Conservation (phyloP, 805 yeast species). For the Pichia manshurica region DNA sequence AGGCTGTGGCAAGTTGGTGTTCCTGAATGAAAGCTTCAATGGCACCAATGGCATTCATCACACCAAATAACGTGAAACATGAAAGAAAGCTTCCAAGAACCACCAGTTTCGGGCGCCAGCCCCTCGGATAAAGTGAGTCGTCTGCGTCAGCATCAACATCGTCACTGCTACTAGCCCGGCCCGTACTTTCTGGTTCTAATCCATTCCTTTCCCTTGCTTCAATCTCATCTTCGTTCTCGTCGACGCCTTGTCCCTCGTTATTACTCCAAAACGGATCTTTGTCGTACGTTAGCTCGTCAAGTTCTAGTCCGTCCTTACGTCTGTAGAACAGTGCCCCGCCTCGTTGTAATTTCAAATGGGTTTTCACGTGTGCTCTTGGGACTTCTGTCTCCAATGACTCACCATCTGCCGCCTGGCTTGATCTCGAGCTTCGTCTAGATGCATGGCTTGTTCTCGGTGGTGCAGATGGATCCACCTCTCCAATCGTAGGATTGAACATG, state of each 20-base stretch:
- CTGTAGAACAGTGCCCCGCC: background rate
- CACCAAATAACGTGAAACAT: slow-evolving; percentile 45
- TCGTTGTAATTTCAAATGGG: background rate
- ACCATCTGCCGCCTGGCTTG: background rate
- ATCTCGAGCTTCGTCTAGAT: slow-evolving; percentile 1
- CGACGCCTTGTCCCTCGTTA: background rate
- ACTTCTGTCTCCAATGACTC: background rate
- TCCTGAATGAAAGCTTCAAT: slow-evolving; percentile 53
- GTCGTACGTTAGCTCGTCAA: background rate
- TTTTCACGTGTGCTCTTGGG: slow-evolving; percentile 1
- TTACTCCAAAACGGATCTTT: background rate
- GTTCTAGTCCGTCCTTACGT: background rate
- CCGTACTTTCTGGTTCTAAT: background rate
- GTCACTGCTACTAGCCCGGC: background rate
- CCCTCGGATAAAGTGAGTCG: slow-evolving; percentile 45
- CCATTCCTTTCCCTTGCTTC: no score
- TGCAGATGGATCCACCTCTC: slow-evolving; percentile 23
- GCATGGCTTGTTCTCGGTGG: background rate
- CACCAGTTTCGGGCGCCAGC: slow-evolving; percentile 47
- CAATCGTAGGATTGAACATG: slow-evolving; percentile 16
- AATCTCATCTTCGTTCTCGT: no score
- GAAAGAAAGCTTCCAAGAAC: slow-evolving; percentile 56
- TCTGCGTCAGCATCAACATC: slow-evolving; percentile 5
- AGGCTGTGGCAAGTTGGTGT: slow-evolving; percentile 44
- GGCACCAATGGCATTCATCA: slow-evolving; percentile 56